These are phyloP conservation scores for Platismatia glauca DNA, from an alignment of 495 filamentous ascomycete genomes.

Conservation along the genomic window DNA sequence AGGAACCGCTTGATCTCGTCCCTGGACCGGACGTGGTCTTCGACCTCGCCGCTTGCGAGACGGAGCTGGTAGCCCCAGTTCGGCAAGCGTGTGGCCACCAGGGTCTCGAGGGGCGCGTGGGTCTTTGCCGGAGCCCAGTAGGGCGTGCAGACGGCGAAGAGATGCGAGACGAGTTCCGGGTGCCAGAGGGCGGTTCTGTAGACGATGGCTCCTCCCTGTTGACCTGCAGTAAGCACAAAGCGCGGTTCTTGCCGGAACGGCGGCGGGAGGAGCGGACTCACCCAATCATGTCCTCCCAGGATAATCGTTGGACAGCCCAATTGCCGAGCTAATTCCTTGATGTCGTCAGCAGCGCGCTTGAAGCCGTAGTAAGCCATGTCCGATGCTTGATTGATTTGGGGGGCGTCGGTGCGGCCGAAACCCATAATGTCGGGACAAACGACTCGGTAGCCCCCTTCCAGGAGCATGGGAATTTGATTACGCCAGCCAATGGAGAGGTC, in stretches of 20 bases:
- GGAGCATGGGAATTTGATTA: conserved; percentile 70
- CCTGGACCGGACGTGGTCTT: conserved; percentile 45
- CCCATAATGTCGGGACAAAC: conserved; percentile 75
- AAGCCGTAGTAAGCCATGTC: conserved; percentile 49
- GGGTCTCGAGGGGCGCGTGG: conserved; percentile 43
- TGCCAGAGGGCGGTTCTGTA: conserved; percentile 62
- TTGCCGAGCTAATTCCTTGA: conserved; percentile 53
- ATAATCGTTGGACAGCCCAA: conserved; percentile 54
- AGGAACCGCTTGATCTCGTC: conserved; percentile 59
- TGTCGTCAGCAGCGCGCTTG: conserved; percentile 62
- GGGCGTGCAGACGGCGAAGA: conserved; percentile 75
- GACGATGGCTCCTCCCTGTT: conserved; percentile 47
- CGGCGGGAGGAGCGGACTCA: conserved; percentile 31
- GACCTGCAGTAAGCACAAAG: background rate
- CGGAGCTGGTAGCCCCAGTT: conserved; percentile 79
- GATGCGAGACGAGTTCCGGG: conserved; percentile 57
- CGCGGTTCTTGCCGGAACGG: no score
- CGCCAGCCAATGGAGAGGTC: conserved; percentile 69
- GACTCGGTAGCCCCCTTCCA: conserved; percentile 58
- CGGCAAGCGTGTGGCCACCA: conserved; percentile 52
- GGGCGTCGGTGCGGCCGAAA: conserved; percentile 65
- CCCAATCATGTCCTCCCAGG: conserved; percentile 82
- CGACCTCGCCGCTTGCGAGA: conserved; percentile 56
- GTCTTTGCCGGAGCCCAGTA: conserved; percentile 44
- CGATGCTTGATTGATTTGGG: conserved; percentile 40